phyloP scores from a whole-genome alignment of 208 protist species.

The Leishmania gerbilli region DNA sequence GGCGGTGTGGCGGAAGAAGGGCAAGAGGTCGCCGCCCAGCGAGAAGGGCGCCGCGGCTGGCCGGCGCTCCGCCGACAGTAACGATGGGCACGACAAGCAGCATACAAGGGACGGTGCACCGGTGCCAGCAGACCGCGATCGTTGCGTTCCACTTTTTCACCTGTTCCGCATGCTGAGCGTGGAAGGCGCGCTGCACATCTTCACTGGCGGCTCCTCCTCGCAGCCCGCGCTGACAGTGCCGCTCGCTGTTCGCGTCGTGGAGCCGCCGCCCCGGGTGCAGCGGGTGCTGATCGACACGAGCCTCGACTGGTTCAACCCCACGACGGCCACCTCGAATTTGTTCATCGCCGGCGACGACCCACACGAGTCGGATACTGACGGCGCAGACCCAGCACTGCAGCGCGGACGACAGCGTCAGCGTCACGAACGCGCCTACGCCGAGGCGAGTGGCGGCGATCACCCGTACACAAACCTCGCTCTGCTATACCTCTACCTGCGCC shows the following conservation, averaged over 20 bases:
- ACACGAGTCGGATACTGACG: constrained; percentile 13
- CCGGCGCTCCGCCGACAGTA: neutral
- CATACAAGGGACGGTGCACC: neutral
- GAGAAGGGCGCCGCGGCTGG: neutral
- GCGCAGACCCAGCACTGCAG: neutral
- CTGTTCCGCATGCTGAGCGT: constrained; percentile 9
- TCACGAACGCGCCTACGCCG: constrained; percentile 48
- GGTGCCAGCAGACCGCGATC: neutral
- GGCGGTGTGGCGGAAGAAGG: neutral
- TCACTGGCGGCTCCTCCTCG: neutral
- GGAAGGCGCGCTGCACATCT: constrained; percentile 16
- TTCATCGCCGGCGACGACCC: constrained; percentile 95
- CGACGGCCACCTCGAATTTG: constrained; percentile 4
- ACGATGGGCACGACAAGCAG: neutral
- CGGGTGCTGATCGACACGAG: constrained; percentile 95
- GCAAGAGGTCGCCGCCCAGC: neutral
- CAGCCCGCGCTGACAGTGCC: constrained; percentile 22
- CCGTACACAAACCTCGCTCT: constrained; percentile 94
- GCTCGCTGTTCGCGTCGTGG: constrained; percentile 39
- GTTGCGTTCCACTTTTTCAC: constrained; percentile 23
- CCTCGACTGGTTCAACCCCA: constrained; percentile 95
- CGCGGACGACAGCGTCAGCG: neutral
- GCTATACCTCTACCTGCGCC: constrained; percentile 68
- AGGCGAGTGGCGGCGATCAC: constrained; percentile 95
- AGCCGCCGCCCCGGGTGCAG: constrained; percentile 67